Conservation (phyloP, 805 yeast genomes). For the Candida gorgasii region DNA sequence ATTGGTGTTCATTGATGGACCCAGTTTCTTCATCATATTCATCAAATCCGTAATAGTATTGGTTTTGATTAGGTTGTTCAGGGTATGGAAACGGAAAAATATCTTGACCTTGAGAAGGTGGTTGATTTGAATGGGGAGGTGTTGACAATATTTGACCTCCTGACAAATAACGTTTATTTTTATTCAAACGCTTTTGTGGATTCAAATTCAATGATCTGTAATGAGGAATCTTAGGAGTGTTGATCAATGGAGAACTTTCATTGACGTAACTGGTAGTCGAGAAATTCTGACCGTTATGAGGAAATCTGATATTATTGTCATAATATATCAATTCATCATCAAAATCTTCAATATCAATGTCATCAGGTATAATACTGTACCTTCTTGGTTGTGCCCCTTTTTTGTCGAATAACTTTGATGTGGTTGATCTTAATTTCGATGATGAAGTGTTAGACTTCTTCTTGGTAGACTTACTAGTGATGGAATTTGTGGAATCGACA, state of each 20-base stretch:
- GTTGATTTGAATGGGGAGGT: conserved; percentile 5
- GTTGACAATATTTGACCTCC: conserved; percentile 27
- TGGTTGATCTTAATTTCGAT: conserved; percentile 60
- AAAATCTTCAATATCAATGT: conserved; percentile 53
- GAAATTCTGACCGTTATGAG: conserved; percentile 26
- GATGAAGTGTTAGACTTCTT: conserved; percentile 34
- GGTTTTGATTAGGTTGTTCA: conserved; percentile 22
- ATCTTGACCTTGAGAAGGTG: conserved; percentile 19
- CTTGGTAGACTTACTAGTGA: conserved; percentile 23
- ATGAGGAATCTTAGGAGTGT: conserved; percentile 34
- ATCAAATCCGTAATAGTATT: conserved; percentile 38
- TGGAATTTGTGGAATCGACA: conserved; percentile 14
- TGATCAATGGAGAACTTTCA: conserved; percentile 34
- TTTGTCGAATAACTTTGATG: conserved; percentile 71
- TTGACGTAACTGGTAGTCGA: conserved; percentile 22
- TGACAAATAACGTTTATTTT: conserved; percentile 38
- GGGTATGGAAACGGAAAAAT: conserved; percentile 38
- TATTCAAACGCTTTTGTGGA: conserved; percentile 24
- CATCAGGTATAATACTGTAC: conserved; percentile 70
- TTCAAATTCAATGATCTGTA: conserved; percentile 42
- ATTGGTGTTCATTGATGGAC: conserved; percentile 13
- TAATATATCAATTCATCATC: conserved; percentile 54
- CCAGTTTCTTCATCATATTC: conserved; percentile 38
- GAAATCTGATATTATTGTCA: conserved; percentile 42
- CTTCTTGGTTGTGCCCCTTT: conserved; percentile 72